Conservation (phyloP, 768 basidiomycete species). For the Russula brevipes region DNA sequence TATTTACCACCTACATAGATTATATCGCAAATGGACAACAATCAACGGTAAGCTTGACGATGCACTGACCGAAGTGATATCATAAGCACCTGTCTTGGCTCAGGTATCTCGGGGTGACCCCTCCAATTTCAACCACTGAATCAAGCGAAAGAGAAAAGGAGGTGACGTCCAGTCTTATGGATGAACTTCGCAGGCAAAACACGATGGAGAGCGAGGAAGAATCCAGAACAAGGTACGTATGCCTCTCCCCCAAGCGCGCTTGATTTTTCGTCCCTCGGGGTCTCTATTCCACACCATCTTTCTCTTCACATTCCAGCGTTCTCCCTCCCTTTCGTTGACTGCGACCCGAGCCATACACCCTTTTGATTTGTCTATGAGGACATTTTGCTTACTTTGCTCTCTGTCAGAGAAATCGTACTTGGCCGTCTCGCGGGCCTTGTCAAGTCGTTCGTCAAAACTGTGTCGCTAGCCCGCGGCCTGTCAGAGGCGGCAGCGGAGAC, state of each 20-base stretch:
- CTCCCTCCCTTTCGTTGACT: not conserved
- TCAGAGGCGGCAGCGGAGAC: conserved; percentile 83
- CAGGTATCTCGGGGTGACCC: conserved; percentile 78
- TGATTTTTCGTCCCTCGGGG: not conserved
- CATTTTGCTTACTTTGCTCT: conserved; percentile 19
- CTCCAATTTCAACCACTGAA: conserved; percentile 73
- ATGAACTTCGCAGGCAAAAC: conserved; percentile 79
- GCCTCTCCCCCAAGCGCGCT: not conserved
- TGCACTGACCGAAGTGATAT: not conserved
- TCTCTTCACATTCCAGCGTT: not conserved
- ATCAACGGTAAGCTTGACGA: conserved; percentile 12
- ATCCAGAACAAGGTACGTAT: conserved; percentile 67
- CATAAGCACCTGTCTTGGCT: not conserved
- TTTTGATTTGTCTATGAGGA: not conserved
- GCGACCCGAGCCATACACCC: conserved; percentile 1
- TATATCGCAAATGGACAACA: conserved; percentile 17
- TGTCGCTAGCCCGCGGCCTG: conserved; percentile 72
- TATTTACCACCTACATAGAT: not conserved
- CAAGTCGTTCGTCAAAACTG: conserved; percentile 85
- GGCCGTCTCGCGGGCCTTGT: conserved; percentile 85
- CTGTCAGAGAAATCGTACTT: conserved; percentile 80
- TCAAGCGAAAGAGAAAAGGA: conserved; percentile 77
- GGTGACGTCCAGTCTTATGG: conserved; percentile 80
- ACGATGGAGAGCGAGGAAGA: conserved; percentile 90
- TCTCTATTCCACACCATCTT: not conserved